A percentile compares a stretch with the other conserved stretches of the same genome.
These are phyloP conservation scores for Rhizophora mangle DNA, from an alignment of 345 rosid genomes.

Conservation along the genomic window DNA sequence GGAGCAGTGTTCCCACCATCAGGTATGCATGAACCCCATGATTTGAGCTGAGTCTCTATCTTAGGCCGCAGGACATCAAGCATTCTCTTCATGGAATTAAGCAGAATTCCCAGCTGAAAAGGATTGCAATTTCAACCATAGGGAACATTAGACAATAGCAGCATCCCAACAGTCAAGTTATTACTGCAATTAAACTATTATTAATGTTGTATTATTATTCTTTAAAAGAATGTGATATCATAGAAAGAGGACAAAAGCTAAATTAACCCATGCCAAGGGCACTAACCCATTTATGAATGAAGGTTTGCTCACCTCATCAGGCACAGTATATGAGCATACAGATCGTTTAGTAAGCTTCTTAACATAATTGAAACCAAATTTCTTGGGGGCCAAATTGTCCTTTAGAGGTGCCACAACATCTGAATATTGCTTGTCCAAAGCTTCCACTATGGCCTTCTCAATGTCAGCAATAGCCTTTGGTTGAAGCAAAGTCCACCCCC, in stretches of 20 bases:
- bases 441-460: conserved; percentile 86
- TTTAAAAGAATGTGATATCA: not conserved
- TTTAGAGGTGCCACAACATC: conserved; percentile 85
- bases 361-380: conserved; percentile 86
- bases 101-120: conserved; percentile 73
- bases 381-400: conserved; percentile 85
- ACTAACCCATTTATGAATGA: not conserved
- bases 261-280: not conserved
- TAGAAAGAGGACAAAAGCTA: not conserved
- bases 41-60: conserved; percentile 73
- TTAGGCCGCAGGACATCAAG: conserved; percentile 77
- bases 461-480: conserved; percentile 91
- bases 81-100: conserved; percentile 97
- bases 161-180: not conserved
- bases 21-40: conserved; percentile 96
- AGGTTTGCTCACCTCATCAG: conserved; percentile 67
- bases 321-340: conserved; percentile 64
- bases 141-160: conserved; percentile 5
- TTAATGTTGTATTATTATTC: no score
- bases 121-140: conserved; percentile 14
- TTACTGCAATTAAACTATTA: not conserved
- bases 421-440: conserved; percentile 93
- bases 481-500: not conserved
- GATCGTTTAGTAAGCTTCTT: conserved; percentile 84
- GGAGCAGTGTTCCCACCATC: conserved; percentile 74